These are phyloP conservation scores for Pisolithus microcarpus DNA, from an alignment of 768 basidiomycete genomes.

Conservation along the genomic window DNA sequence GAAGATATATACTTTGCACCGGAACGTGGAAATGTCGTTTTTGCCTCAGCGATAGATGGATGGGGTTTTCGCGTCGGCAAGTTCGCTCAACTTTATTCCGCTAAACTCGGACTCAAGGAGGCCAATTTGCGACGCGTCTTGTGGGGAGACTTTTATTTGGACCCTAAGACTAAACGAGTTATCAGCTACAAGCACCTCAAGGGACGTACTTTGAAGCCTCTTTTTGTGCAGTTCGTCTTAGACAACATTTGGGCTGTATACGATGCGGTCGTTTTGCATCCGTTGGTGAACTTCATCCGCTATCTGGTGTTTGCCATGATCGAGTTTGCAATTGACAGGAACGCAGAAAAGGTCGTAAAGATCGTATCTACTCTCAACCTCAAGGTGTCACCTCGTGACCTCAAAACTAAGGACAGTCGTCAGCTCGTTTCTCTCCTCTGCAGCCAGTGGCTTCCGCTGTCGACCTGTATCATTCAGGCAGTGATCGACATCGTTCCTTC, in stretches of 20 bases:
- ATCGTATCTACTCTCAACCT: slow-evolving; percentile 78
- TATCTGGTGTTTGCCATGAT: not conserved
- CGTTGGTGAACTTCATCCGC: slow-evolving; percentile 49
- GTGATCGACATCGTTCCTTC: slow-evolving; percentile 92
- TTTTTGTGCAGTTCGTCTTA: slow-evolving; percentile 95
- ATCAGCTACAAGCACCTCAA: slow-evolving; percentile 86
- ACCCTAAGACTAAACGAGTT: slow-evolving; percentile 91
- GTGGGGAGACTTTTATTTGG: slow-evolving; percentile 97
- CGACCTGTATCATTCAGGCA: slow-evolving; percentile 86
- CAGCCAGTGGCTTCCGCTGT: slow-evolving; percentile 93
- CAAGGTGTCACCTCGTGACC: slow-evolving; percentile 80
- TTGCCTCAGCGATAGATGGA: slow-evolving; percentile 92
- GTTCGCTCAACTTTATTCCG: slow-evolving; percentile 88
- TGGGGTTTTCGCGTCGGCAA: slow-evolving; percentile 96
- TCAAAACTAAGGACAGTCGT: slow-evolving; percentile 86
- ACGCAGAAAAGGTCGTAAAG: slow-evolving; percentile 82
- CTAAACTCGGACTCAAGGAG: slow-evolving; percentile 88
- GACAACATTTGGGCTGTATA: slow-evolving; percentile 98
- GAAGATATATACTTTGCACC: slow-evolving; percentile 98
- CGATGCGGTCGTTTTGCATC: slow-evolving; percentile 79
- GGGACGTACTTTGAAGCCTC: slow-evolving; percentile 82
- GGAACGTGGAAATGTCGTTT: slow-evolving; percentile 91
- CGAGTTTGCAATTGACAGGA: slow-evolving; percentile 41
- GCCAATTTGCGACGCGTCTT: slow-evolving; percentile 75
- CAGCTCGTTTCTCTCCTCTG: slow-evolving; percentile 81